Evolutionary conservation across 257 asterid genomes (phyloP), one percentile per base, ranked within the genome.

Genomic region (Solanum paucissectum): DNA sequence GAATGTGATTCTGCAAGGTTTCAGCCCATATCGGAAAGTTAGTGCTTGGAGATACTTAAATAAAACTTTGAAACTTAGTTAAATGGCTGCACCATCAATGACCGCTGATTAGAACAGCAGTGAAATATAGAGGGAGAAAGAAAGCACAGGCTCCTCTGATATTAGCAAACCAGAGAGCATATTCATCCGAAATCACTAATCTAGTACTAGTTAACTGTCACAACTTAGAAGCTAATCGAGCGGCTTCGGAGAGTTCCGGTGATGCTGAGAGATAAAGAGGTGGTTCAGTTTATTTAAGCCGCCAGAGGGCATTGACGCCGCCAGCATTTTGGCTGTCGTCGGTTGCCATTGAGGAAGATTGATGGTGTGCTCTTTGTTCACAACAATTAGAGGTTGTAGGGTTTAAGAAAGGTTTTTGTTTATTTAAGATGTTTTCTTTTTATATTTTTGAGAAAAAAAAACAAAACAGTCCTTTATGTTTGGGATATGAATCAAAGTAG

Each of bases 201-300:
- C 38, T 44, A 79, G 13, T 29, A 42, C 46, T n/a, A n/a, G n/a
- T n/a, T n/a, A n/a, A n/a, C n/a, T n/a, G n/a, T n/a, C n/a, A n/a
- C n/a, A n/a, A n/a, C 44, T 88, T 88, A 20, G 93, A 96, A 20
- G 98, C 99, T 84, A 91, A 81, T 66, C 98, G 96, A 88, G 98
- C 96, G 7, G 96, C 92, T 83, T 91, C 84, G 0, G 98, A 91
- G 8, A 97, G 94, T 29, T 94, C 98, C 86, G 93, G 79, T 14
- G 98, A 93, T 3, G 95, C 95, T 4, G 98, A 88, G 11, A 97
- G 96, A 84, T 92, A 97, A 23, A 90, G 85, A 4, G 99, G 97
- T 20, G 98, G 94, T 27, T 94, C 94, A 5, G 91, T 86, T 7
- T 96, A 90, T 86, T 92, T 95, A 60, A 96, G 89, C 18, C 88